These are phyloP conservation scores for Cercophora samala DNA, from an alignment of 495 filamentous ascomycete genomes.

Conservation along the genomic window DNA sequence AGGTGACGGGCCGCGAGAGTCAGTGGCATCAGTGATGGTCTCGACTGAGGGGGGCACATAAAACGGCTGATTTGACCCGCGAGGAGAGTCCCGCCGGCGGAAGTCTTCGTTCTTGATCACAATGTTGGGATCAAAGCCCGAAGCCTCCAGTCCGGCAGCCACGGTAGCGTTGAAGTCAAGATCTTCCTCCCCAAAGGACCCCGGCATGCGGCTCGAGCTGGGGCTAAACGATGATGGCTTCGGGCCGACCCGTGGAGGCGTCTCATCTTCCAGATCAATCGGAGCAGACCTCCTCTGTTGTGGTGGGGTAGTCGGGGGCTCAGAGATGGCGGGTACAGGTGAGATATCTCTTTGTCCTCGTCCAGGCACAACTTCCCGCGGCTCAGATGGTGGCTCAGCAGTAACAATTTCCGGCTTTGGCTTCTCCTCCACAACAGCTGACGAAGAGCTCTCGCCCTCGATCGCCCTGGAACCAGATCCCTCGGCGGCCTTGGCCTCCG, in stretches of 20 bases:
- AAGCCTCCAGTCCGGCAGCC: constrained; percentile 64
- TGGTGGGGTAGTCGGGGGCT: background rate
- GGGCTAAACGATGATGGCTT: constrained; percentile 35
- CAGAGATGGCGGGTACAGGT: background rate
- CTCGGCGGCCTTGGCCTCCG: constrained; percentile 19
- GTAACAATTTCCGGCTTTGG: background rate
- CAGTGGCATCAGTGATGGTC: background rate
- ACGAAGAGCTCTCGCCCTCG: background rate
- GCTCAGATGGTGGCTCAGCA: background rate
- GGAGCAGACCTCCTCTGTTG: constrained; percentile 8
- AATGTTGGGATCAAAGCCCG: constrained; percentile 69
- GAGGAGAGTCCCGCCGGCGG: constrained; percentile 61
- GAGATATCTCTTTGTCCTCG: background rate
- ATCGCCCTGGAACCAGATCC: background rate
- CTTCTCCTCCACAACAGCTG: constrained; percentile 15
- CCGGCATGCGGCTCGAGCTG: constrained; percentile 41
- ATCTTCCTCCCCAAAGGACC: constrained; percentile 52
- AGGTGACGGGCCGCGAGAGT: constrained; percentile 9
- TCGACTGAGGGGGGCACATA: constrained; percentile 34
- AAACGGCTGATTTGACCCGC: constrained; percentile 51
- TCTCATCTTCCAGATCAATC: constrained; percentile 25
- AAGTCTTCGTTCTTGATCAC: constrained; percentile 64
- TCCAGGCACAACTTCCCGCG: background rate
- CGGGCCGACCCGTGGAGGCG: constrained; percentile 29
- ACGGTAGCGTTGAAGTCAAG: constrained; percentile 66